Evolutionary conservation across 805 yeast genomes (phyloP).

Genomic region (Lipomyces sp.): DNA sequence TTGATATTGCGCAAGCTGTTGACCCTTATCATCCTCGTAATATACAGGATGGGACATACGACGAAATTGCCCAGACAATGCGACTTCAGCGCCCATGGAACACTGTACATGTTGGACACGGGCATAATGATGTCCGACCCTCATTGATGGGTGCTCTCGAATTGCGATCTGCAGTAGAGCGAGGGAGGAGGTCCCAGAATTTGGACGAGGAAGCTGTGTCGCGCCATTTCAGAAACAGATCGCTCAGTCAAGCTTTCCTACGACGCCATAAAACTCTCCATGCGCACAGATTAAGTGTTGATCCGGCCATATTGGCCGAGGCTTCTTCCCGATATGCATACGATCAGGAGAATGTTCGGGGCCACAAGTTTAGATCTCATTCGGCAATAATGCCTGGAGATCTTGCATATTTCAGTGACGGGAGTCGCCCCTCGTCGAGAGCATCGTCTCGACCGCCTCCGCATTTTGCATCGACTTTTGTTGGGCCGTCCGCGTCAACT

Average conservation of each 20-base stretch:
- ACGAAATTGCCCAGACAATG: slow-evolving; percentile 8
- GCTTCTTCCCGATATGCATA: neutral
- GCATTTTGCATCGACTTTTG: neutral
- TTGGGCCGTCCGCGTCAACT: neutral
- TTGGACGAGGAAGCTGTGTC: slow-evolving; percentile 13
- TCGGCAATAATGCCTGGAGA: slow-evolving; percentile 4
- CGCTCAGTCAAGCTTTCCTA: slow-evolving; percentile 21
- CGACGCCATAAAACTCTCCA: slow-evolving; percentile 10
- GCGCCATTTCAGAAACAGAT: slow-evolving; percentile 17
- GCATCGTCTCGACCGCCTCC: neutral
- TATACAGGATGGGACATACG: slow-evolving; percentile 11
- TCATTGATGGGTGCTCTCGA: slow-evolving; percentile 51
- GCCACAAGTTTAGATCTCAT: slow-evolving; percentile 5
- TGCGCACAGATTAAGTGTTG: slow-evolving; percentile 7
- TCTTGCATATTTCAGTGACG: slow-evolving; percentile 16
- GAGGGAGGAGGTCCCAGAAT: slow-evolving; percentile 22
- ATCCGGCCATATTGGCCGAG: neutral
- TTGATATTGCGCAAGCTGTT: slow-evolving; percentile 26
- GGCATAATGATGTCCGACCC: slow-evolving; percentile 41
- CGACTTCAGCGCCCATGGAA: slow-evolving; percentile 11
- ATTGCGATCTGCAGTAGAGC: slow-evolving; percentile 42
- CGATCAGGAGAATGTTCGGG: slow-evolving; percentile 1
- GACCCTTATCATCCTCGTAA: slow-evolving; percentile 18
- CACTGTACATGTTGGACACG: neutral
- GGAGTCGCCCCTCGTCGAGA: slow-evolving; percentile 7